phyloP scores from a whole-genome alignment of 176 grass and related monocot species.

The Typha latifolia region DNA sequence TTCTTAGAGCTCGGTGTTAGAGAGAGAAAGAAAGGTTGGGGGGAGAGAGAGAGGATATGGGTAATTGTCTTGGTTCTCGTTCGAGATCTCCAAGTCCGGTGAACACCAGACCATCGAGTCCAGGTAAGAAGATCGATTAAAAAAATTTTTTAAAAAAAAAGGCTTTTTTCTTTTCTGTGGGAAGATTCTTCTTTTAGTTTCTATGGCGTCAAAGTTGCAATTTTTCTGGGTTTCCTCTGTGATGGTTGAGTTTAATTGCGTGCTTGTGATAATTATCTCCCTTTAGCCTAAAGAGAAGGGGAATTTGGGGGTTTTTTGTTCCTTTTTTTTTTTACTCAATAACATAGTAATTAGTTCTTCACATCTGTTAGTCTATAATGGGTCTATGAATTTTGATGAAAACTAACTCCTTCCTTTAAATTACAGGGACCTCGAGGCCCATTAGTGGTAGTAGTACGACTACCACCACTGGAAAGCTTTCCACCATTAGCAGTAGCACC shows the following conservation, averaged over 20 bases:
- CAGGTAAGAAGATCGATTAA: slow-evolving; percentile 2
- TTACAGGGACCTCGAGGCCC: not conserved
- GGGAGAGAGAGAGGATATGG: slow-evolving; percentile 4
- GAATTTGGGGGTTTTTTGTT: not conserved
- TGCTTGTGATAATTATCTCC: not conserved
- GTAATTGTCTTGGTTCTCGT: slow-evolving; percentile 5
- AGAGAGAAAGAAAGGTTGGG: not conserved
- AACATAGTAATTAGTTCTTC: not conserved
- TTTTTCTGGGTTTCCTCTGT: not conserved
- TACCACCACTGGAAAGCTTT: slow-evolving; percentile 6
- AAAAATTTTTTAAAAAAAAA: too few species aligned
- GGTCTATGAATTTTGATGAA: not conserved
- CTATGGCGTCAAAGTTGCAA: not conserved
- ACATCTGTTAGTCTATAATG: not conserved
- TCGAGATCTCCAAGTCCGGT: not conserved
- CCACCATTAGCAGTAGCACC: slow-evolving; percentile 3
- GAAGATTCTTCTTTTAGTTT: not conserved
- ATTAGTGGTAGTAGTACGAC: slow-evolving; percentile 2
- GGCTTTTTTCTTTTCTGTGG: not conserved
- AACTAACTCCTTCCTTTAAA: not conserved
- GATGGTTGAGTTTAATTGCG: not conserved
- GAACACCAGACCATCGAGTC: not conserved
- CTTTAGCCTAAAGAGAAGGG: not conserved
- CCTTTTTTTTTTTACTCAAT: not conserved
- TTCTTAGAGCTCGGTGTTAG: not conserved